Base-by-base conservation (phyloP, 1,284 basidiomycete species). In the Coniferiporia sulphurascens region DNA sequence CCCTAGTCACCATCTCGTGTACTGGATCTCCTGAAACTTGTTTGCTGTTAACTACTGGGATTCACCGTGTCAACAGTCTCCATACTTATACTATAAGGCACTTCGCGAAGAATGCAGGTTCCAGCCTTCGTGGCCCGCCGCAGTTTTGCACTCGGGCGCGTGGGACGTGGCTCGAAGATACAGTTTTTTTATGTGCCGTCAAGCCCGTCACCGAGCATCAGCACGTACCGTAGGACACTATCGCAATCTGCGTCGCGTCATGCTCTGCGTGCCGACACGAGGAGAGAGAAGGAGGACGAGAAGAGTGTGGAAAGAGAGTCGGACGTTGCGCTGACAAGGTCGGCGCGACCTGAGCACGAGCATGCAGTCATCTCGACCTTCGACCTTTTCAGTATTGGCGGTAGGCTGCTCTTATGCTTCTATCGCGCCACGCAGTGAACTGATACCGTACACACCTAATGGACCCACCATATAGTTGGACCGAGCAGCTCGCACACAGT, bases 311-410 rank as follows among this genome's bases (percentile, higher is more conserved):
- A 36, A 17, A 9, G 32, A 22, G 36, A 45, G 21, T 8, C 32
- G 17, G 52, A 62, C 19, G 49, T 19, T 15, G 53, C 12, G 17
- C 53, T 13, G n/a, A 22, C 22, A 45, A 35, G n/a, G 12, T 15
- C 44, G 12, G 55, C 63, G 9, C 66, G 66, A 21, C 69, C 65
- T 44, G 69, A 71, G 55, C 77, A 83, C n/a, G 89, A 94, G 60
- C 94, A 97, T 76, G 95, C 94, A 0, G 95, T 97, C 63, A 95
- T 98, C 56, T 91, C 89, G 0, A 86, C 93, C 0, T 95, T 95
- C 66, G 95, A 98, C 73, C 76, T 98, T 51, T 98, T 98, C 76
- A 93, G 90, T 62, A 91, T 98, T 63, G 95, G 95, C 56, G 89
- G 88, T 85, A 10, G 45, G 8, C 35, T 38, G 49, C 27, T 5